Evolutionary conservation across 192 early-diverging fungal genomes (phyloP), one percentile per base, ranked within the genome.

Genomic region (Rhizophagus sp.): DNA sequence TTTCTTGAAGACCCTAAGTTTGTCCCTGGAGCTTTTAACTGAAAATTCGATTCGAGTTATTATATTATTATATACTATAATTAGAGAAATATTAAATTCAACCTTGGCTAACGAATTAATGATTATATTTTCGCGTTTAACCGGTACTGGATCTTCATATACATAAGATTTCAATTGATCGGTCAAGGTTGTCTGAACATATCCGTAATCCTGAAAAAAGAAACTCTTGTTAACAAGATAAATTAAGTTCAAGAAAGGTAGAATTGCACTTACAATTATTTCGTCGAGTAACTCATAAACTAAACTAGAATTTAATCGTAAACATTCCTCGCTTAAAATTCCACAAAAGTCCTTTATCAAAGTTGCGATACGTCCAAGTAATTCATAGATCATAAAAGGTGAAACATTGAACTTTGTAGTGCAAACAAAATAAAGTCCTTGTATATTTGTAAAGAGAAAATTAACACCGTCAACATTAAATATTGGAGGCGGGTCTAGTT

Each of bases 261-360:
- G 19, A 24, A 36, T 36, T 10, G 1, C 44, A 49, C 76, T 68
- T 52, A 78, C 76, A 47, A 78, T 68, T 13, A 78, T 24, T 68
- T 78, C 76, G 33, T 78, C 65, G 13, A 78, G 49, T 15, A 78
- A 50, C n/a, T 78, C 76, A 19, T 78, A 78, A 68, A 78, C 47
- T 19, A 78, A 68, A 50, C 65, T 39, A 65, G 76, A 65, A 78
- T 78, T 78, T 33, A 78, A 22, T 68, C 62, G 44, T 30, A 78
- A n/a, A 22, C 36, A 30, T 68, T 78, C 76, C 36, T 78, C 76
- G n/a, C 65, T 78, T 41, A 78, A 69, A 11, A 27, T 36, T 39
- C 76, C 76, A 68, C 76, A 78, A 66, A 78, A 78, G 5, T 78
- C 76, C n/a, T 34, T 78, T 9, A 78, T 78, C 27, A 78, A 49